Evolutionary conservation across 169 alveolate species (phyloP).

Genomic region (Cyclospora cayetanensis): DNA sequence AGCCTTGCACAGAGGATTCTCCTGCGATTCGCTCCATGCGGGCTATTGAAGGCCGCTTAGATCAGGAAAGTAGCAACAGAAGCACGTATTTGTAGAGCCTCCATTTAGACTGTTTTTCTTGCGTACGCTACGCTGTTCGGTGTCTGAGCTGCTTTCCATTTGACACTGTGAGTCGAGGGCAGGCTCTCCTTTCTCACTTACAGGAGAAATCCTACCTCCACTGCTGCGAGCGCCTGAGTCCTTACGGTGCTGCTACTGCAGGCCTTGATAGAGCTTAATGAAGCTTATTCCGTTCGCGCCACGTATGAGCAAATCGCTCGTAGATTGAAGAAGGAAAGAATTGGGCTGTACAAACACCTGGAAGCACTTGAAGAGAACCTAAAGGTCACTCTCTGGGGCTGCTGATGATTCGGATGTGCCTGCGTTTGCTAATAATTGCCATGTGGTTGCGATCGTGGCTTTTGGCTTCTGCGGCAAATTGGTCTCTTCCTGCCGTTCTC

Average conservation of each 20-base stretch:
- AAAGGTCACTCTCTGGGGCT: too few relatives aligned
- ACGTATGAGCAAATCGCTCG: slow-evolving; percentile 88
- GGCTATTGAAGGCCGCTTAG: slow-evolving; percentile 87
- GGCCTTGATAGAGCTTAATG: slow-evolving; percentile 91
- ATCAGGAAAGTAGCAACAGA: background rate
- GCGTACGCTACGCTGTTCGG: background rate
- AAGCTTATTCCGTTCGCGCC: slow-evolving; percentile 88
- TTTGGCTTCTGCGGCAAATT: too few relatives aligned
- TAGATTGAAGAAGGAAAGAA: slow-evolving; percentile 91
- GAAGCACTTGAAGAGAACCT: slow-evolving; percentile 89
- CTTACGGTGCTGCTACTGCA: slow-evolving; percentile 79
- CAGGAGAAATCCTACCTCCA: background rate
- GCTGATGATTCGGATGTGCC: too few relatives aligned
- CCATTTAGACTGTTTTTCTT: background rate
- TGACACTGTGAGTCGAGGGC: background rate
- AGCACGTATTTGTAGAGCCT: background rate
- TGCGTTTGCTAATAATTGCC: too few relatives aligned
- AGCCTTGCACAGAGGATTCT: slow-evolving; percentile 82
- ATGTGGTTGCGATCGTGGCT: too few relatives aligned
- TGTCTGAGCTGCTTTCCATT: background rate
- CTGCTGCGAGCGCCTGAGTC: background rate
- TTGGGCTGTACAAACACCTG: slow-evolving; percentile 91
- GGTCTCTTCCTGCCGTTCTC: too few relatives aligned
- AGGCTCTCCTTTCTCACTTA: background rate
- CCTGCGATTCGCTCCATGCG: slow-evolving; percentile 89